Evolutionary conservation across 768 basidiomycete genomes (phyloP), one percentile per base, ranked within the genome.

Genomic region (Lyophyllum atratum): DNA sequence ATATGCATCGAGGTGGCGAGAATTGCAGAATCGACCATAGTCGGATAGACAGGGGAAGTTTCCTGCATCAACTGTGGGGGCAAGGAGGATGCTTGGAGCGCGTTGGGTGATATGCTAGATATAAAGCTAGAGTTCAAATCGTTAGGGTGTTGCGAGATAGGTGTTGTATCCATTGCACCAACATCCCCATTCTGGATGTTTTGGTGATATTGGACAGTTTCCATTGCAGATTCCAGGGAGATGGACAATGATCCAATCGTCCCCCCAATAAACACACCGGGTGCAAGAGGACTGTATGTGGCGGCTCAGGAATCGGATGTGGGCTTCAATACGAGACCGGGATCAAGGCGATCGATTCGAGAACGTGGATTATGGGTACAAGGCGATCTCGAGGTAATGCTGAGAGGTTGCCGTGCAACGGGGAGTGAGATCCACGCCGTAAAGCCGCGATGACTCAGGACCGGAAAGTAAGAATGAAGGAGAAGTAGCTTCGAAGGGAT

Each of bases 161-260:
- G 71, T 37, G 70, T 66, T 31, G 72, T 73, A 62, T 74, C 76
- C 75, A 79, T 76, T 58, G 70, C 59, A 37, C 60, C 64, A 44
- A 65, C 60, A 48, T 66, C 68, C 58, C 55, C 60, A 54, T 64
- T 56, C 54, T 68, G 67, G 45, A 67, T 53, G 52, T 69, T 68
- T 69, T 69, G 71, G 62, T 72, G 71, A 64, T 72, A 76, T 45
- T 68, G 67, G 55, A 61, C 62, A 31, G 60, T 47, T 52, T 59
- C 64, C 65, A 72, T 64, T 45, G 58, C 40, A 25, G 60, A 58
- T 56, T 60, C 62, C 46, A 34, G 45, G 59, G 56, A 48, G 51
- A 42, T 14, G 8, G 19, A 46, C 19, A 48, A 51, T n/a, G 49
- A 37, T 57, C 46, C 21, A 64, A 51, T 54, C 39, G 49, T 44